Base-by-base conservation (phyloP, 2,329 filamentous ascomycete species). In the Neoarthrinium moseri region DNA sequence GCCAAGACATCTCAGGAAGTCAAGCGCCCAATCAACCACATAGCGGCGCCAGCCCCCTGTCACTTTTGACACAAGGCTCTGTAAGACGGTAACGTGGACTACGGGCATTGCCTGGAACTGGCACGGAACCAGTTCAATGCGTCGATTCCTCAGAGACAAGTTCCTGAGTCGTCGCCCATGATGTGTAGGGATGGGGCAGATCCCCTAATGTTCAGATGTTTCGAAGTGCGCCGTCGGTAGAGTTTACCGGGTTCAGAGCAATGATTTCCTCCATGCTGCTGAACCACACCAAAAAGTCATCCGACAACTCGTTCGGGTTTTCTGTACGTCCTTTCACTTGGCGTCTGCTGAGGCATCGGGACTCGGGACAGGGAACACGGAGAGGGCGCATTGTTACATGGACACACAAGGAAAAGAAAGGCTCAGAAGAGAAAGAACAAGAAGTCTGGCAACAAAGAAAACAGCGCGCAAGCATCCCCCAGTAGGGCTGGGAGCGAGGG, bases 51-150 rank as follows among this genome's bases (percentile, higher is more conserved):
- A 8, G 26, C 18, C 41, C 41, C 30, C 30, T 44, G 41, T 15
- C 32, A 17, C n/a, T 24, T 36, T 36, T 44, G 41, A 44, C 27
- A 44, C 41, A 44, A 27, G 30, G 23, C 32, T 44, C 36, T 12
- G 41, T 44, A 44, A 17, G 30, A 44, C 32, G 33, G 36, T 34
- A 34, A 21, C 29, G 12, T 18, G 17, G 17, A 18, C 23, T 40
- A 35, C 33, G 20, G 33, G 33, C 33, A 35, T 35, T 35, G n/a
- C 23, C 24, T 30, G 39, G 29, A 37, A 39, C 40, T 49, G 43
- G 43, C 40, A 54, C 49, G 45, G 48, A 42, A 48, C 24, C 46
- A 49, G 47, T 44, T 51, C 34, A 36, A 45, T 33, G 40, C 43
- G 29, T 37, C 32, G 24, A 27, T 32, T 21, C 15, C 29, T 17